Base-by-base conservation (phyloP, 768 basidiomycete genomes). In the Russula abietina region DNA sequence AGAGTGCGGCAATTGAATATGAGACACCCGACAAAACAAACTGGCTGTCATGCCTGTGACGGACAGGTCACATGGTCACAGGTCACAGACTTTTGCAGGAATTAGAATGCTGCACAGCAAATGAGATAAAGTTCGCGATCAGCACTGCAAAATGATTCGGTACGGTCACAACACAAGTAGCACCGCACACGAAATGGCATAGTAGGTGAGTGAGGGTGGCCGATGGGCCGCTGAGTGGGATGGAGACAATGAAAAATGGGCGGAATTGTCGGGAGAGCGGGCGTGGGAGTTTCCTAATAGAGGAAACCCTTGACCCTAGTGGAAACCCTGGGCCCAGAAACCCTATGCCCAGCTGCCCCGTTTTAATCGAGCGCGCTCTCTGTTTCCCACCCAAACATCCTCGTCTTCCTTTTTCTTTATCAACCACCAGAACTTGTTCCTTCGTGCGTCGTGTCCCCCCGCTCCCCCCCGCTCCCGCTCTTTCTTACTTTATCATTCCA, bases 301-400 rank as follows among this genome's bases (percentile, higher is more conserved):
- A 61, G 67, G 43, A 62, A 66, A 65, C 65, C 67, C 67, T 66
- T 68, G 61, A 59, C 60, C 67, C 67, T 66, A 57, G 58, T 24
- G 46, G 41, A 55, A 67, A 67, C 67, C 67, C 67, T 67, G 17
- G 50, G 26, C 62, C 68, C 63, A 69, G 59, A 60, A 67, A 67
- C 68, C 68, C 68, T 69, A 53, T 68, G 68, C 67, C 67, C 67
- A 61, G 61, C 60, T 66, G 49, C 64, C 64, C 65, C 65, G 65
- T 69, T 67, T 67, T 68, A 67, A 67, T 62, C 67, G 53, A 60
- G 33, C 58, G 53, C 62, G 62, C 52, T 36, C 30, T 59, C 59
- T 28, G 43, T 54, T 65, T 60, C 60, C 51, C 64, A 58, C 16
- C 48, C 67, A 54, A 67, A 57, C 49, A 56, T 61, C 64, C 33